phyloP scores from a whole-genome alignment of 495 filamentous ascomycete species.

The Rostrohypoxylon terebratum region DNA sequence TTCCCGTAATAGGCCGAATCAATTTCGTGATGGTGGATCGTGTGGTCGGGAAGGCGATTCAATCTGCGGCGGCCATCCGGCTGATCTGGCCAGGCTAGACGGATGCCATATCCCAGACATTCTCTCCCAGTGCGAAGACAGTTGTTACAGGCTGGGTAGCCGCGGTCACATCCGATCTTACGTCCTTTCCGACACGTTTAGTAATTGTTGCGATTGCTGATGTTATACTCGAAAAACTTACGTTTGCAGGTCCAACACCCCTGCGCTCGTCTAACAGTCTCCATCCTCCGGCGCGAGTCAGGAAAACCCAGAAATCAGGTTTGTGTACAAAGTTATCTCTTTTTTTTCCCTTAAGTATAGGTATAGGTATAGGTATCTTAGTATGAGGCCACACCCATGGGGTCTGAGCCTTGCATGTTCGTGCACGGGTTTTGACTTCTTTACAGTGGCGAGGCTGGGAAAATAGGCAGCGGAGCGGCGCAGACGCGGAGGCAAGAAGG shows the following conservation, averaged over 20 bases:
- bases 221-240: conserved; percentile 49
- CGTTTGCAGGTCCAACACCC: conserved; percentile 56
- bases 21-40: conserved; percentile 46
- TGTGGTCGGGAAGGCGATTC: conserved; percentile 44
- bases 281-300: conserved; percentile 40
- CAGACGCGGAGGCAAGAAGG: conserved; percentile 41
- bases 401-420: conserved; percentile 50
- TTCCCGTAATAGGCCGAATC: conserved; percentile 45
- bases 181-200: conserved; percentile 46
- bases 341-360: too few relatives aligned
- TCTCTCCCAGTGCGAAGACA: conserved; percentile 52
- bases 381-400: conserved; percentile 36
- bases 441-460: conserved; percentile 47
- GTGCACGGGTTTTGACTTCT: conserved; percentile 43
- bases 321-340: conserved; percentile 15
- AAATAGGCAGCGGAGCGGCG: conserved; percentile 36
- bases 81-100: conserved; percentile 54
- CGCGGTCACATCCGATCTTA: conserved; percentile 56
- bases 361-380: conserved; percentile 17
- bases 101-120: conserved; percentile 55
- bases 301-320: conserved; percentile 22
- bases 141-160: conserved; percentile 54
- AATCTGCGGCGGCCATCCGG: conserved; percentile 52
- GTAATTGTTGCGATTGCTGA: conserved; percentile 39
- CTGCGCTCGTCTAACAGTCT: conserved; percentile 50